A percentile compares a stretch with the other conserved stretches of the same genome.
Evolutionary conservation across 345 rosid species (phyloP).

Genomic region (Euphorbia peplus): DNA sequence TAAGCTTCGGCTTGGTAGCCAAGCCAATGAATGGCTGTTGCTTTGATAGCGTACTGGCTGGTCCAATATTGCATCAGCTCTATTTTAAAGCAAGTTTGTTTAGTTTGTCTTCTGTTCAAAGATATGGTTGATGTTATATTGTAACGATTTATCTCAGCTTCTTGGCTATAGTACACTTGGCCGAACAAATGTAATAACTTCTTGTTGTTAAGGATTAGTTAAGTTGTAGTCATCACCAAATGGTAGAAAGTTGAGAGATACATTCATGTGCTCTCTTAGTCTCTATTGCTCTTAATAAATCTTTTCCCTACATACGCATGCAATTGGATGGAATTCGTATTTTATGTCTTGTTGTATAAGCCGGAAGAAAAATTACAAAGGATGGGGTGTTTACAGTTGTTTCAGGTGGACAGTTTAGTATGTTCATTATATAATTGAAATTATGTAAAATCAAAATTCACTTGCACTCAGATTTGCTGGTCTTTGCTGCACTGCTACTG

Average conservation of each 20-base stretch:
- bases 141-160: neutral
- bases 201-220: neutral
- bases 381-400: neutral
- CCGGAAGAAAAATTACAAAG: too few species aligned
- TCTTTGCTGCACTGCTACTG: conserved; percentile 13
- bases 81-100: too few species aligned
- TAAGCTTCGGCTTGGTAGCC: neutral
- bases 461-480: neutral
- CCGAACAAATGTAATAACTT: neutral
- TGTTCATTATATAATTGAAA: neutral
- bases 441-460: neutral
- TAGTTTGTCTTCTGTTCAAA: neutral
- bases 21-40: neutral
- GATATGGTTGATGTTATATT: neutral
- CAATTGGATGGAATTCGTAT: neutral
- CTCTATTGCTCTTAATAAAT: neutral
- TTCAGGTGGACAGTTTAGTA: neutral
- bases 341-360: neutral
- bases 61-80: neutral
- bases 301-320: neutral
- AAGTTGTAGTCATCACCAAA: neutral
- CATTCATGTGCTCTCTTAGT: neutral
- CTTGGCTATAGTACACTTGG: neutral
- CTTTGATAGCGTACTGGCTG: neutral
- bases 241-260: neutral